Evolutionary conservation across 108 stramenopile species (phyloP).

Genomic region (Cafeteria roenbergensis): DNA sequence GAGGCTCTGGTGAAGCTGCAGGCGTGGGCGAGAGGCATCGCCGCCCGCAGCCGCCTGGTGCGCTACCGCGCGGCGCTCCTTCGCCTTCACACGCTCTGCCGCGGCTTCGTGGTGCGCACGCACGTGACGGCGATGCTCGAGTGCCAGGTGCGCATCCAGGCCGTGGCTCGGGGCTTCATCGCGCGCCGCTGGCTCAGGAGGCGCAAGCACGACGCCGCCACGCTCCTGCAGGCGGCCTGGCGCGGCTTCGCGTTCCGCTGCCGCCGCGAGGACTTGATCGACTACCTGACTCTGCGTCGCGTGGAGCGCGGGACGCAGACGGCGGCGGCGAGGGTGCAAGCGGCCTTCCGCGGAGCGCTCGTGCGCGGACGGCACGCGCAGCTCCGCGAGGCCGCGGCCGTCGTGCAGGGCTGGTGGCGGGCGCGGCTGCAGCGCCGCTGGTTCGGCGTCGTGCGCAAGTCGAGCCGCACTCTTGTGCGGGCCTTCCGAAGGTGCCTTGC

Average conservation of each 20-base stretch:
- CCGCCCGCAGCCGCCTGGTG: background rate
- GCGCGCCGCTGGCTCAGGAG: background rate
- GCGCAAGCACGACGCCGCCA: background rate
- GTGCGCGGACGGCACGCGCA: background rate
- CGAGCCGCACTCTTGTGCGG: too few species aligned
- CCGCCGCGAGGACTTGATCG: background rate
- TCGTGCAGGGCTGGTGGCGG: background rate
- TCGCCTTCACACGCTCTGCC: background rate
- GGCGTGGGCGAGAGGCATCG: background rate
- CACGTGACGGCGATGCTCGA: constrained; percentile 7
- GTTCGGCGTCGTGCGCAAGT: too few species aligned
- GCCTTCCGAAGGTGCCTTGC: too few species aligned
- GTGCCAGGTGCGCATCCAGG: background rate
- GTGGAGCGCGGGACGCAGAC: background rate
- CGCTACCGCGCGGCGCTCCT: background rate
- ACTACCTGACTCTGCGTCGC: background rate
- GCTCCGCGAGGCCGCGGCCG: background rate
- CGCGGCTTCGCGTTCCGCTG: background rate
- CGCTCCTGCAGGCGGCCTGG: constrained; percentile 4
- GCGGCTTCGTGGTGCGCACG: background rate
- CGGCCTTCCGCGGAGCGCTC: background rate
- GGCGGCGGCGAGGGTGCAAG: background rate
- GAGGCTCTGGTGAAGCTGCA: background rate
- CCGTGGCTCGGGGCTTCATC: background rate
- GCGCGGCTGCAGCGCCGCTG: too few species aligned